A percentile compares a stretch with the other conserved stretches of the same genome.
Conservation (phyloP, 2,329 filamentous ascomycete genomes). For the Colletotrichum agaves region DNA sequence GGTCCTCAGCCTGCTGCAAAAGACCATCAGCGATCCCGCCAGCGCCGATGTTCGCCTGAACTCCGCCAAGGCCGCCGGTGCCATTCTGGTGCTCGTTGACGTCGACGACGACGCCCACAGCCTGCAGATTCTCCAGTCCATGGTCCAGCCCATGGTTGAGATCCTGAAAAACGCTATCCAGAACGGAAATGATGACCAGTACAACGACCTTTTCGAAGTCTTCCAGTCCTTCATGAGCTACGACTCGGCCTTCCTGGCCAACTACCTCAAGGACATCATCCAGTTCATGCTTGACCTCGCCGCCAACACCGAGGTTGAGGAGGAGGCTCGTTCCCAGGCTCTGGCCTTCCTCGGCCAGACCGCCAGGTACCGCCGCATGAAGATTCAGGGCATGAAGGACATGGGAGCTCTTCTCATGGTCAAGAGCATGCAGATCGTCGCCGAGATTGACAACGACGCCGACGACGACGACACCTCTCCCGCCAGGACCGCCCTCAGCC, state of each 20-base stretch:
- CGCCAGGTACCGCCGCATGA: conserved; percentile 92
- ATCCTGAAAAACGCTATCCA: conserved; percentile 88
- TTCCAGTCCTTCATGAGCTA: conserved; percentile 96
- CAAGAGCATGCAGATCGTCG: conserved; percentile 88
- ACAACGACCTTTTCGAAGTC: conserved; percentile 92
- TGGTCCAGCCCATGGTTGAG: conserved; percentile 88
- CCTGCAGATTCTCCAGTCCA: conserved; percentile 79
- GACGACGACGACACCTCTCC: conserved; percentile 81
- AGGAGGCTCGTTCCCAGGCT: conserved; percentile 89
- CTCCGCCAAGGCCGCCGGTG: conserved; percentile 89
- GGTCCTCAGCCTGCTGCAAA: conserved; percentile 84
- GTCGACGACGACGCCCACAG: conserved; percentile 83
- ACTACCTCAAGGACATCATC: conserved; percentile 89
- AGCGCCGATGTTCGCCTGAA: conserved; percentile 95
- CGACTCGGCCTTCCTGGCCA: conserved; percentile 83
- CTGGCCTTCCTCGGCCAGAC: conserved; percentile 94
- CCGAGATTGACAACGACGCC: conserved; percentile 87
- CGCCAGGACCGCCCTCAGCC: conserved; percentile 82
- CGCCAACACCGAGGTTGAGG: conserved; percentile 78
- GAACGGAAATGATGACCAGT: conserved; percentile 84
- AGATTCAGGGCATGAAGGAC: conserved; percentile 87
- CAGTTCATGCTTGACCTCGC: conserved; percentile 94
- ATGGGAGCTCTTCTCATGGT: conserved; percentile 88
- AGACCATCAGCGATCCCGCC: conserved; percentile 89
- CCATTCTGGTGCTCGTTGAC: conserved; percentile 87